phyloP scores from a whole-genome alignment of 768 basidiomycete genomes.

The Paxillus involutus region DNA sequence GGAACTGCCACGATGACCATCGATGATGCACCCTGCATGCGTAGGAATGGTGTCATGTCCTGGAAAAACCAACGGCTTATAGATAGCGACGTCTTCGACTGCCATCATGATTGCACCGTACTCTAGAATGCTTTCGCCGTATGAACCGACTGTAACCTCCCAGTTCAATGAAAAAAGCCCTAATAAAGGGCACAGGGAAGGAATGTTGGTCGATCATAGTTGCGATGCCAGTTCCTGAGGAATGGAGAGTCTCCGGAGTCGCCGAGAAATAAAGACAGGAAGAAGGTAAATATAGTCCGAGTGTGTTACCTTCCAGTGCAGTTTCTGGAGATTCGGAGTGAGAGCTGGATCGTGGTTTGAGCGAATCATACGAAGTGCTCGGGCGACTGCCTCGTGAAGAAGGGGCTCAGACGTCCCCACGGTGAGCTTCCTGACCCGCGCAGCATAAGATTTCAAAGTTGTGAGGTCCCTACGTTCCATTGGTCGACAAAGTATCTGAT shows the following conservation, averaged over 20 bases:
- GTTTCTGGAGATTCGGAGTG: not conserved
- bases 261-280: not conserved
- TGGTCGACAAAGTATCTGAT: not conserved
- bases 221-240: not conserved
- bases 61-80: slow-evolving; percentile 10
- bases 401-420: not conserved
- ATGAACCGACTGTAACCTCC: too few species aligned
- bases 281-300: not conserved
- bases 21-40: slow-evolving; percentile 11
- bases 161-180: not conserved
- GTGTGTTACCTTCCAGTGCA: not conserved
- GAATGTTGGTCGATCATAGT: not conserved
- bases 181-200: not conserved
- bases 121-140: slow-evolving; percentile 15
- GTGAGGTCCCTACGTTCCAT: not conserved
- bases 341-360: not conserved
- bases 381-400: not conserved
- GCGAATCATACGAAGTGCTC: not conserved
- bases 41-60: slow-evolving; percentile 1
- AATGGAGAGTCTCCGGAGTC: not conserved
- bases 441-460: not conserved
- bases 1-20: slow-evolving; percentile 12
- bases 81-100: slow-evolving; percentile 11
- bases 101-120: slow-evolving; percentile 19
- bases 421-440: not conserved